Base-by-base conservation (phyloP, 441 rosid species). In the Francoa sonchifolia region DNA sequence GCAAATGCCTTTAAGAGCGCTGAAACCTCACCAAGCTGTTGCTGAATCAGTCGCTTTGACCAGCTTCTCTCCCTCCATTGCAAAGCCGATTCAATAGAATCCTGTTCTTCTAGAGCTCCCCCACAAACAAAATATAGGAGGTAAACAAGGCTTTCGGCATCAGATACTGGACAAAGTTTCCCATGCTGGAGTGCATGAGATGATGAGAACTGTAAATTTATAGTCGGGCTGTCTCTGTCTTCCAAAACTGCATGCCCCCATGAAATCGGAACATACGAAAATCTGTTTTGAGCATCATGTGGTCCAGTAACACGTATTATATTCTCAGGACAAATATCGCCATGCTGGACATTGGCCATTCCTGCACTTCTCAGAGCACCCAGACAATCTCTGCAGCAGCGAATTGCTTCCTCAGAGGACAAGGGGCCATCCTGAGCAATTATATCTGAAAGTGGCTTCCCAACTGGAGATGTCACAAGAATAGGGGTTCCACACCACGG, bases 181-280 rank as follows among this genome's bases (percentile, higher is more conserved):
- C 82, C 86, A 42, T 77, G 67, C 59, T 72, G 74, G 17, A 77
- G 77, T 19, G 86, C 79, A 51, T 77, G 54, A 11, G 79, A 62
- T 6, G 86, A 74, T 6, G 86, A 77, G 57, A 67, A 77, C 42
- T 69, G 78, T 48, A 77, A 55, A 48, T 74, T 74, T 40, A 77
- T 64, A 0, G 66, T 62, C 0, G 82, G 71, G 51, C 82, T 67
- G 37, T 77, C 86, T 39, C 69, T 61, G 32, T 77, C 86, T 62
- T 77, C 86, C 17, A 77, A 46, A 29, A 77, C 77, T 4, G 82
- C 82, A 41, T 62, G 82, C 4, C 82, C 86, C 86, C 86, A 74
- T 0, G 77, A 69, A 5, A 54, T 34, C 12, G 63, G 74, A n/a
- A 74, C 51, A 19, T 71, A 64, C 8, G 38, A 27, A 31, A 32